Evolutionary conservation across 768 basidiomycete species (phyloP), one percentile per base, ranked within the genome.

Genomic region (Naganishia vaughanmartiniae): DNA sequence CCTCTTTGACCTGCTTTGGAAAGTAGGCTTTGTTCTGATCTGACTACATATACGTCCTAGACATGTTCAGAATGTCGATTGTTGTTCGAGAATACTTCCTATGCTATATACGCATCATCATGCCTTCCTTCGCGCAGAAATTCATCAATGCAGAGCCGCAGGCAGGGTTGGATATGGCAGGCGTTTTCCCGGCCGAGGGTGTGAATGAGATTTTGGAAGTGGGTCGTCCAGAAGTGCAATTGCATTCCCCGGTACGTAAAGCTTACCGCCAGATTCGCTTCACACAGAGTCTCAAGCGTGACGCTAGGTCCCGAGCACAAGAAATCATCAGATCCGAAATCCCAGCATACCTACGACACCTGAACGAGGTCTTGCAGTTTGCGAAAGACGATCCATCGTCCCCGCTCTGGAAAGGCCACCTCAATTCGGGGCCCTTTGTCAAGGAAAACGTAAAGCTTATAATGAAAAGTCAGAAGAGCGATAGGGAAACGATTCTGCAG

Each of bases 351-450:
- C 26, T 70, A 19, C 34, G 21, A 17, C 34, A 65, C 34, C 54
- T 70, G 12, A 31, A 65, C 12, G 12, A 28, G 14, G 19, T 70
- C 19, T 39, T 70, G 51, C 21, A 30, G 14, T 26, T 26, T 10
- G 56, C 70, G 12, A 39, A 70, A 15, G 31, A 48, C 54, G 63
- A 70, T 21, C 10, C n/a, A 0, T 56, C 51, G 33, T 67, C 66
- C 19, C 70, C 65, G 17, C 36, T 70, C 6, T 70, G 70, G 70
- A 34, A 31, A 46, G 70, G 70, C 3, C 46, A 70, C 65, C 39
- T 70, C 11, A 36, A 65, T 21, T 15, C 24, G 11, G 70, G 70
- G 2, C 7, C 34, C 5, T 70, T 70, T 46, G 48, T 45, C n/a
- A 54, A 53, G 19, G 63, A 57, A 12, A 69, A 69, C 67, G 30